Conservation (phyloP, 306 rosid species). For the Prunus fruticosa region DNA sequence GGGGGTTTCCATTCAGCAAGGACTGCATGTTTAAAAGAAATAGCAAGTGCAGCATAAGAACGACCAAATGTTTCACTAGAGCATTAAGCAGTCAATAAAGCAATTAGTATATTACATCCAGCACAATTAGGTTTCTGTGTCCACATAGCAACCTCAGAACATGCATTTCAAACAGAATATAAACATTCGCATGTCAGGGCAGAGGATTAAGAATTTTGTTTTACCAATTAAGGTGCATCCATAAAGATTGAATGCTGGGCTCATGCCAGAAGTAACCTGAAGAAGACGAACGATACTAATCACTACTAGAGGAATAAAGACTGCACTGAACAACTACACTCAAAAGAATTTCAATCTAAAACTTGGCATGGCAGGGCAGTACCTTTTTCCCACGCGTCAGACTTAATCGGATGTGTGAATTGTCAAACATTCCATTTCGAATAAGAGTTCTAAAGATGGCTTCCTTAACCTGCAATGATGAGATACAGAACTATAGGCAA, state of each 20-base stretch:
- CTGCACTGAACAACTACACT: neutral
- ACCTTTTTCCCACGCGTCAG: slow-evolving; percentile 87
- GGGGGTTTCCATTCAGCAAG: slow-evolving; percentile 96
- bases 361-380: neutral
- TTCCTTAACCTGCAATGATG: slow-evolving; percentile 62
- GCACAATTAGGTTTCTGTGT: neutral
- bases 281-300: slow-evolving; percentile 6
- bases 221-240: slow-evolving; percentile 88
- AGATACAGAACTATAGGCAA: neutral
- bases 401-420: slow-evolving; percentile 73
- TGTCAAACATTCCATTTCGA: slow-evolving; percentile 81
- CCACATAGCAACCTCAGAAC: neutral
- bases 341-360: neutral
- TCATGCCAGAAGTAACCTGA: slow-evolving; percentile 94
- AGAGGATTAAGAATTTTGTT: slow-evolving; percentile 13
- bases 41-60: slow-evolving; percentile 9
- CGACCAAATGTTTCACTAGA: neutral
- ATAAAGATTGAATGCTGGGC: slow-evolving; percentile 73
- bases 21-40: slow-evolving; percentile 44
- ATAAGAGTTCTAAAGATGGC: slow-evolving; percentile 76
- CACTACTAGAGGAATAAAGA: neutral
- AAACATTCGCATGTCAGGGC: neutral
- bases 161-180: neutral
- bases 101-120: no score
- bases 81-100: neutral